Conservation (phyloP, 441 rosid species). For the Pelargonium myrrhifolium region DNA sequence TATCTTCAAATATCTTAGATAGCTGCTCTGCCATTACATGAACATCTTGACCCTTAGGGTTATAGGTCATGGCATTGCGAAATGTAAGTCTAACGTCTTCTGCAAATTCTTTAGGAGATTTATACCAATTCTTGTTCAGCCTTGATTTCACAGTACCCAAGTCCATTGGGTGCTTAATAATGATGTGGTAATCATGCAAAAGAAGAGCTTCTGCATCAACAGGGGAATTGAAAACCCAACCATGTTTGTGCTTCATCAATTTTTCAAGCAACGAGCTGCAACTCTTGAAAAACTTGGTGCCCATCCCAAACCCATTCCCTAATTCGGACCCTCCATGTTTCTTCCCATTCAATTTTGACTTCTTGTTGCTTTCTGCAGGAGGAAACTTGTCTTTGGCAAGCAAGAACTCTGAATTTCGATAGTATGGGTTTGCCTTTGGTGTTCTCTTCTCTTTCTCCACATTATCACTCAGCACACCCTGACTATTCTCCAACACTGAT, state of each 20-base stretch:
- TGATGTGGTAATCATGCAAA: slow-evolving; percentile 75
- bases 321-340: slow-evolving; percentile 55
- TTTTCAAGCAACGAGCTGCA: slow-evolving; percentile 75
- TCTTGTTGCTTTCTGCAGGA: slow-evolving; percentile 87
- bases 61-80: slow-evolving; percentile 86
- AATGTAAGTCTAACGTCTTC: slow-evolving; percentile 98
- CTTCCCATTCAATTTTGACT: slow-evolving; percentile 67
- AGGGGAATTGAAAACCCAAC: slow-evolving; percentile 93
- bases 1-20: slow-evolving; percentile 69
- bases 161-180: slow-evolving; percentile 92
- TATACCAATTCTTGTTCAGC: slow-evolving; percentile 69
- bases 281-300: slow-evolving; percentile 58
- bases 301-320: slow-evolving; percentile 44
- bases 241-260: slow-evolving; percentile 92
- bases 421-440: slow-evolving; percentile 93
- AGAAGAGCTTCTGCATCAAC: slow-evolving; percentile 77
- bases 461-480: slow-evolving; percentile 46
- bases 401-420: slow-evolving; percentile 81
- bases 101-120: slow-evolving; percentile 87
- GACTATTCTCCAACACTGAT: slow-evolving; percentile 66
- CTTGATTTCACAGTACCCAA: slow-evolving; percentile 75
- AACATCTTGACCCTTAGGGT: slow-evolving; percentile 95
- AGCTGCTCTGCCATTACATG: slow-evolving; percentile 78
- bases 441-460: slow-evolving; percentile 96
- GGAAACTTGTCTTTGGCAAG: slow-evolving; percentile 96